A percentile compares a stretch with the other conserved stretches of the same genome.
Evolutionary conservation across 2,329 filamentous ascomycete species (phyloP).

Genomic region (Fusarium robinianum): DNA sequence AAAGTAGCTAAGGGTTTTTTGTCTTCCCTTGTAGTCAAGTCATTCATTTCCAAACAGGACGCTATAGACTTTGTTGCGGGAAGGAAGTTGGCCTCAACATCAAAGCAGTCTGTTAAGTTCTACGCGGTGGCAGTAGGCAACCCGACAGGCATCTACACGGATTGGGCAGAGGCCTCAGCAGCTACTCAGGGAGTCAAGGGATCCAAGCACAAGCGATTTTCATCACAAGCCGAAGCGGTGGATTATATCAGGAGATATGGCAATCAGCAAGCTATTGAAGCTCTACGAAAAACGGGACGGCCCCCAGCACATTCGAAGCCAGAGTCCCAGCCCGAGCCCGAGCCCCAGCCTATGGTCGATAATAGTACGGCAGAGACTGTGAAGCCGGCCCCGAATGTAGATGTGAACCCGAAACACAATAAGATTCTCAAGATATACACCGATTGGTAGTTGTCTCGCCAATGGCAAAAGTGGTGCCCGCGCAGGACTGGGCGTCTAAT

Average conservation of each 20-base stretch:
- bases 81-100: conserved; percentile 46
- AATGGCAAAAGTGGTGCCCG: conserved; percentile 61
- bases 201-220: conserved; percentile 71
- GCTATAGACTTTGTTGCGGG: conserved; percentile 79
- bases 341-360: too few species aligned
- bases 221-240: conserved; percentile 72
- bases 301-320: conserved; percentile 13
- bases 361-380: conserved; percentile 32
- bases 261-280: conserved; percentile 49
- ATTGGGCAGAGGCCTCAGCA: conserved; percentile 71
- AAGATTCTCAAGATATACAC: conserved; percentile 56
- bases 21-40: conserved; percentile 72
- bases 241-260: conserved; percentile 66
- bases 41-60: conserved; percentile 72
- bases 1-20: conserved; percentile 13
- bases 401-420: conserved; percentile 13
- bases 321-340: conserved; percentile 10
- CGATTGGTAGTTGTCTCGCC: conserved; percentile 62
- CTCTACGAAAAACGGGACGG: conserved; percentile 42
- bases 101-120: conserved; percentile 53
- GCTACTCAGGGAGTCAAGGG: conserved; percentile 76
- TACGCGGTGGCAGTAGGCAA: conserved; percentile 66
- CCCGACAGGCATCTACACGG: conserved; percentile 61
- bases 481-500: conserved; percentile 68
- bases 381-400: conserved; percentile 37